These are phyloP conservation scores for Termitomyces sp. DNA, from an alignment of 768 basidiomycete species.

Conservation along the genomic window DNA sequence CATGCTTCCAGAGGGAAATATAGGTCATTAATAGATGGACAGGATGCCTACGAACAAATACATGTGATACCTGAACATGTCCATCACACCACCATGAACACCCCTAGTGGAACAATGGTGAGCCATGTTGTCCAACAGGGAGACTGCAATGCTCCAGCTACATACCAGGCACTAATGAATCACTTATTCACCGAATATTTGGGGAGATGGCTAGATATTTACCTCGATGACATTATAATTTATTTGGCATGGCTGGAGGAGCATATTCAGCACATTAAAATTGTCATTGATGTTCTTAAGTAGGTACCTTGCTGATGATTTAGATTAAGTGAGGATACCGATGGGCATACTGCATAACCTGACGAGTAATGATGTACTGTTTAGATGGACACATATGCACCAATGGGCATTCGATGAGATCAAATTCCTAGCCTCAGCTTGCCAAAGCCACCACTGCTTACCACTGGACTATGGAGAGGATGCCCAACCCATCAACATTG, in stretches of 20 bases:
- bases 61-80: constrained; percentile 5
- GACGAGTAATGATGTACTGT: constrained; percentile 8
- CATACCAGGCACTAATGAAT: no score
- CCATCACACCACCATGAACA: not conserved
- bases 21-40: no score
- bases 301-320: constrained; percentile 26
- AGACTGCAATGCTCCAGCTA: not conserved
- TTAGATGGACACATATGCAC: constrained; percentile 8
- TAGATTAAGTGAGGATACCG: constrained; percentile 6
- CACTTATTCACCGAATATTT: no score
- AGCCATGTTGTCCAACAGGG: not conserved
- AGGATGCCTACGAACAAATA: no score
- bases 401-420: constrained; percentile 23
- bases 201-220: constrained; percentile 4
- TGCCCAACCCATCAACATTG: not conserved
- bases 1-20: not conserved
- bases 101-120: constrained; percentile 7
- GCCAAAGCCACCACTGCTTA: not conserved
- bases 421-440: constrained; percentile 14
- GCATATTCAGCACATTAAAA: constrained; percentile 5
- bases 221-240: constrained; percentile 8
- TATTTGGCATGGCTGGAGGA: constrained; percentile 5
- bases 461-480: constrained; percentile 8
- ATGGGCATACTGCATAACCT: constrained; percentile 21
- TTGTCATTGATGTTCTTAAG: constrained; percentile 18